Evolutionary conservation across 2,329 filamentous ascomycete genomes (phyloP).

Genomic region (Aspergillus sp.): DNA sequence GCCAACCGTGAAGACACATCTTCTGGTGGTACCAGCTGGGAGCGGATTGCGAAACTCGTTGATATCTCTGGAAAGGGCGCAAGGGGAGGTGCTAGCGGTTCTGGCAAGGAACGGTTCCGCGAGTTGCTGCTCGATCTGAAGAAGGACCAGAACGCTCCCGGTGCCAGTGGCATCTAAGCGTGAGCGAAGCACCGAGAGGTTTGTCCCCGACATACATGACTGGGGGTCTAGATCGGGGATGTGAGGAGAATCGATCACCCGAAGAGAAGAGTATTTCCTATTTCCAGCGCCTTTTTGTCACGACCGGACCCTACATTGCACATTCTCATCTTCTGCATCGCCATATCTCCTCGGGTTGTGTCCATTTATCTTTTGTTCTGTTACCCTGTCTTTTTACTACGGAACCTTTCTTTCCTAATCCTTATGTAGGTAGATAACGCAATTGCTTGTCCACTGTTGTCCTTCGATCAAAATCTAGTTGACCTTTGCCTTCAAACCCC

Average conservation of each 20-base stretch:
- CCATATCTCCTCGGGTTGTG: conserved; percentile 2
- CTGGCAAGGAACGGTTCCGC: conserved; percentile 93
- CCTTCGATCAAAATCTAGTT: background rate
- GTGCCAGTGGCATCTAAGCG: conserved; percentile 49
- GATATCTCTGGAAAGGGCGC: conserved; percentile 91
- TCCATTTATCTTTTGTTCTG: conserved; percentile 4
- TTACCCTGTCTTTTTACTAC: conserved; percentile 16
- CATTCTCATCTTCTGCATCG: background rate
- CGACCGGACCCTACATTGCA: conserved; percentile 3
- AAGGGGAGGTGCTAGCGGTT: conserved; percentile 81
- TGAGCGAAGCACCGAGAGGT: background rate
- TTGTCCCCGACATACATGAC: background rate
- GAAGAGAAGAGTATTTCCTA: conserved; percentile 6
- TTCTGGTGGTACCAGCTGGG: conserved; percentile 95
- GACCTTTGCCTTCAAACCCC: background rate
- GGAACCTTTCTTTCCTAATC: conserved; percentile 13
- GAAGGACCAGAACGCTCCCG: conserved; percentile 87
- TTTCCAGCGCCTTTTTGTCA: conserved; percentile 11
- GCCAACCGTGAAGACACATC: conserved; percentile 87
- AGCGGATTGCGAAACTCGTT: conserved; percentile 96
- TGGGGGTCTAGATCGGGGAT: background rate
- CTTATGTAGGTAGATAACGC: conserved; percentile 22
- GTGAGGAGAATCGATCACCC: conserved; percentile 3
- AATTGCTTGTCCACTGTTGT: conserved; percentile 4
- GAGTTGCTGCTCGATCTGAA: conserved; percentile 82